Conservation (phyloP, 495 filamentous ascomycete genomes). For the Hypoxylon perforatum region DNA sequence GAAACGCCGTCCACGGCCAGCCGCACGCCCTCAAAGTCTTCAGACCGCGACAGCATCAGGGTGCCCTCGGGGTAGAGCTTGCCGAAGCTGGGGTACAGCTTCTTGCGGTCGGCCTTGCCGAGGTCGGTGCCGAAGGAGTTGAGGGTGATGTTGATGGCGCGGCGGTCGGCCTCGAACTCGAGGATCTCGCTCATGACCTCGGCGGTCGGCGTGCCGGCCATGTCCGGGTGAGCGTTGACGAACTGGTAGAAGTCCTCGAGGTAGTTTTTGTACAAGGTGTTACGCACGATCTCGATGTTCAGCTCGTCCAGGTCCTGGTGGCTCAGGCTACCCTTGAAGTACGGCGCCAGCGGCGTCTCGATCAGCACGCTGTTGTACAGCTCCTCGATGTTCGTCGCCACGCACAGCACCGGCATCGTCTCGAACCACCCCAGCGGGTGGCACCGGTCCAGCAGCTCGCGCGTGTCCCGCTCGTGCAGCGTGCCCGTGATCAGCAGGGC, state of each 20-base stretch:
- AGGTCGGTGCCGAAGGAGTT: slow-evolving; percentile 99
- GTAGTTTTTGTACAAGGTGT: slow-evolving; percentile 99
- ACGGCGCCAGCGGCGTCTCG: slow-evolving; percentile 93
- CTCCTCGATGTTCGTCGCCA: slow-evolving; percentile 97
- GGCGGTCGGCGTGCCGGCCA: slow-evolving; percentile 86
- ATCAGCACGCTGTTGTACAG: slow-evolving; percentile 97
- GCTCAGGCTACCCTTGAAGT: slow-evolving; percentile 95
- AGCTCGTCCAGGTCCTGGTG: slow-evolving; percentile 97
- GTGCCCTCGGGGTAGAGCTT: slow-evolving; percentile 93
- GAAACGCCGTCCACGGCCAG: slow-evolving; percentile 89
- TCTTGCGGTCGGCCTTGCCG: slow-evolving; percentile 91
- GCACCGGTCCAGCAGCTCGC: slow-evolving; percentile 93
- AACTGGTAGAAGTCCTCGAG: slow-evolving; percentile 96
- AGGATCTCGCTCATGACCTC: slow-evolving; percentile 96
- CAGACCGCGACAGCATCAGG: slow-evolving; percentile 92
- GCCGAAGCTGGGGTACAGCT: slow-evolving; percentile 94
- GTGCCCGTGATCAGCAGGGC: slow-evolving; percentile 98
- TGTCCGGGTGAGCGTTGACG: slow-evolving; percentile 84
- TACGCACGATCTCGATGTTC: slow-evolving; percentile 99
- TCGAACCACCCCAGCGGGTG: slow-evolving; percentile 99
- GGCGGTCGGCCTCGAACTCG: slow-evolving; percentile 94
- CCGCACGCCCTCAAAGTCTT: slow-evolving; percentile 92
- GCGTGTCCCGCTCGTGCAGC: slow-evolving; percentile 92
- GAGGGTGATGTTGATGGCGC: slow-evolving; percentile 98
- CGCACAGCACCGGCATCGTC: slow-evolving; percentile 96